phyloP scores from a whole-genome alignment of 345 rosid genomes.

The Orychophragmus violaceus region DNA sequence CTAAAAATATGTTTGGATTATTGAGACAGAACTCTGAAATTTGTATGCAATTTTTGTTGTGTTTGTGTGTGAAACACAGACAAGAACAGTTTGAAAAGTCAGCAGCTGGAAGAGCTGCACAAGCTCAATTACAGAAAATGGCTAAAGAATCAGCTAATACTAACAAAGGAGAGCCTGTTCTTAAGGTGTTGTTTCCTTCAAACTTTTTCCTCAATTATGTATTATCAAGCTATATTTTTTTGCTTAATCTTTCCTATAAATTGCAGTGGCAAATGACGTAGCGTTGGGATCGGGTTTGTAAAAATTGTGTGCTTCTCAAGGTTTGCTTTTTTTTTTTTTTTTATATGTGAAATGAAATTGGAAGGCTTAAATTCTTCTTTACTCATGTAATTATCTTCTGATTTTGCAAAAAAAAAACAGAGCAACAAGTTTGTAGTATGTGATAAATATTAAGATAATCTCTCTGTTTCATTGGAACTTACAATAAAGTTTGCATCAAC shows the following conservation, averaged over 20 bases:
- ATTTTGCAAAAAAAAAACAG: neutral
- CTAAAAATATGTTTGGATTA: neutral
- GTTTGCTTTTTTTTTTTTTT: neutral
- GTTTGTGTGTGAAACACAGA: slow-evolving; percentile 36
- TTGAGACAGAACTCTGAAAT: neutral
- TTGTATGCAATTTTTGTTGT: neutral
- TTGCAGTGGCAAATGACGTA: slow-evolving; percentile 31
- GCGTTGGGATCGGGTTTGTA: neutral
- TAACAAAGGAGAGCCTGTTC: slow-evolving; percentile 76
- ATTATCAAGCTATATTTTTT: neutral
- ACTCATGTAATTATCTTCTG: neutral
- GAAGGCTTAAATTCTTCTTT: neutral
- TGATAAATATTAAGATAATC: neutral
- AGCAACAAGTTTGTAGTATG: slow-evolving; percentile 1
- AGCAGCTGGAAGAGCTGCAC: slow-evolving; percentile 90
- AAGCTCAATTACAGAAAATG: slow-evolving; percentile 62
- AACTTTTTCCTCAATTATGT: neutral
- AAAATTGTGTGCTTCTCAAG: neutral
- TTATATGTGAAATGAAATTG: neutral
- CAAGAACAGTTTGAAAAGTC: slow-evolving; percentile 83
- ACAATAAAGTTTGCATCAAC: neutral
- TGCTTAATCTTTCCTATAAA: neutral
- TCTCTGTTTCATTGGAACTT: neutral
- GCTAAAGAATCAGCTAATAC: slow-evolving; percentile 70
- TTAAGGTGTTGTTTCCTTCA: slow-evolving; percentile 47